A percentile compares a stretch with the other conserved stretches of the same genome.
Conservation (phyloP, 169 alveolate genomes). For the Plasmodium vivax region DNA sequence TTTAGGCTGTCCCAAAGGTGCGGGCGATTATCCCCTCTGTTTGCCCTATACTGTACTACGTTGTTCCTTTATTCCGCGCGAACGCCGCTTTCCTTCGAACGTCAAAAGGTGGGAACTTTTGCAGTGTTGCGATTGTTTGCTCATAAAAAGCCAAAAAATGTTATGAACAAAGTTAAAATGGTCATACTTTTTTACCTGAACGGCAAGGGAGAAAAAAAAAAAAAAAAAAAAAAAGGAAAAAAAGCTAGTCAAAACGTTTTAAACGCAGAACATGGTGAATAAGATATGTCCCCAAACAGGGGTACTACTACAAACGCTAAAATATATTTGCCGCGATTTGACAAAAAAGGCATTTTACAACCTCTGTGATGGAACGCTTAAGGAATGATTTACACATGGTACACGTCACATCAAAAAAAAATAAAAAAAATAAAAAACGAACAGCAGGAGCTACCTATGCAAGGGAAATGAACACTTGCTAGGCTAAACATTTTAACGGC, state of each 20-base stretch:
- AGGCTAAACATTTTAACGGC: neutral
- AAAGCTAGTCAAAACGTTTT: slow-evolving; percentile 1
- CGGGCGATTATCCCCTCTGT: neutral
- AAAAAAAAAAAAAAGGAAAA: neutral
- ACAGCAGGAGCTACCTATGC: neutral
- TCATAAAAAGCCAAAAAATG: neutral
- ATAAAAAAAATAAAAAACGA: neutral
- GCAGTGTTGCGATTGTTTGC: neutral
- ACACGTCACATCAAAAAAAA: neutral
- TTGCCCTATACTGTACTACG: neutral
- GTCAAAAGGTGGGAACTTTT: neutral
- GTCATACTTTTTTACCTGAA: neutral
- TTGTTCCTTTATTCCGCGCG: neutral
- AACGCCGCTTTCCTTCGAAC: neutral
- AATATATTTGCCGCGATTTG: neutral
- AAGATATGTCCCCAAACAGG: neutral
- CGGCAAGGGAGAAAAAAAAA: neutral
- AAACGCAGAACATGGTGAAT: neutral
- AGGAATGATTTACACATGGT: neutral
- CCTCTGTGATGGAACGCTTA: neutral
- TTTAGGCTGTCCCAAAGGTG: neutral
- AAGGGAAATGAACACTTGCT: neutral
- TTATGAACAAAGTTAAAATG: neutral
- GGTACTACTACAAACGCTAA: neutral
- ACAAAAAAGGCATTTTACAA: neutral